Conservation (phyloP, 345 rosid genomes). For the Zanthoxylum bungeanum region DNA sequence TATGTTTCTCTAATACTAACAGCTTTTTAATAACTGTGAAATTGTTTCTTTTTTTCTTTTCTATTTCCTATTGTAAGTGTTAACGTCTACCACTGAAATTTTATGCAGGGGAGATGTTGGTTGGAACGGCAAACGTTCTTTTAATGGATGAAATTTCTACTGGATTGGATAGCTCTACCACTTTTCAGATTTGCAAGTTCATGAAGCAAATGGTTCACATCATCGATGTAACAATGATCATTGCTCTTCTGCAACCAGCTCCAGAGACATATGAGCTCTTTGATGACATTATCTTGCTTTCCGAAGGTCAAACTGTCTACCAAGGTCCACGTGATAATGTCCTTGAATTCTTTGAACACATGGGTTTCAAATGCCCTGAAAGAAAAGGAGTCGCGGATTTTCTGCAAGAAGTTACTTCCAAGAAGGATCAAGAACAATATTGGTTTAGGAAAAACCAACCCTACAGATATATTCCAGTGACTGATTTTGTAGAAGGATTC, state of each 20-base stretch:
- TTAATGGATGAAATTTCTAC: conserved; percentile 97
- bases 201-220: conserved; percentile 71
- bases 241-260: conserved; percentile 83
- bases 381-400: conserved; percentile 82
- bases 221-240: conserved; percentile 58
- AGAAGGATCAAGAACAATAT: conserved; percentile 77
- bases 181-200: conserved; percentile 66
- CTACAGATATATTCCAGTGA: conserved; percentile 45
- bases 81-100: not conserved
- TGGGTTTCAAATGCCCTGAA: conserved; percentile 74
- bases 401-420: conserved; percentile 74
- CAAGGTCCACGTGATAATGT: conserved; percentile 66
- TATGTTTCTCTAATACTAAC: not conserved
- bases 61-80: not conserved
- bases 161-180: conserved; percentile 89
- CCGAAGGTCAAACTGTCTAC: conserved; percentile 67
- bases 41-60: not conserved
- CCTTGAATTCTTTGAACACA: conserved; percentile 59
- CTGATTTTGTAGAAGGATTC: conserved; percentile 47
- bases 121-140: conserved; percentile 82
- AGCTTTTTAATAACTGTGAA: not conserved
- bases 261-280: conserved; percentile 79
- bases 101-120: conserved; percentile 87
- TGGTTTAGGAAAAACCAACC: conserved; percentile 56
- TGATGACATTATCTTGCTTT: conserved; percentile 67